These are phyloP conservation scores for Moesziomyces sp. DNA, from an alignment of 1,284 basidiomycete genomes.

Conservation along the genomic window DNA sequence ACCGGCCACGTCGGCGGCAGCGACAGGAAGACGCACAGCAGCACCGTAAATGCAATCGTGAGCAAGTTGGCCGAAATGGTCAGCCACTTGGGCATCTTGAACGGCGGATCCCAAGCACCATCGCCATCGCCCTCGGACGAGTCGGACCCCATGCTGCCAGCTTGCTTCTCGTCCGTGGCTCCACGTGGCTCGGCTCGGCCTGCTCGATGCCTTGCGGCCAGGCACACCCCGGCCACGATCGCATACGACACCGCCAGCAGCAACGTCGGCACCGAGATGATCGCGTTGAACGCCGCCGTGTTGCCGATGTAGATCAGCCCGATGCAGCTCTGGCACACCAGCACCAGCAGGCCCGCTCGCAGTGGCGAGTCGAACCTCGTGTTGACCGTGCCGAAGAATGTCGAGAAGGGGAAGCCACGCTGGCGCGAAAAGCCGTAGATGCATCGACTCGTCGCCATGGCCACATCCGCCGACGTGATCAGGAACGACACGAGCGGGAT, in stretches of 20 bases:
- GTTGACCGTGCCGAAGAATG: slow-evolving; percentile 21
- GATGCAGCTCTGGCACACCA: slow-evolving; percentile 14
- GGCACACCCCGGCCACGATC: slow-evolving; percentile 22
- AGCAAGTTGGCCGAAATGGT: slow-evolving; percentile 25
- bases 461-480: slow-evolving; percentile 18
- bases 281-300: slow-evolving; percentile 33
- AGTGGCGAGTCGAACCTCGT: slow-evolving; percentile 23
- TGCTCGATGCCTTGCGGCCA: slow-evolving; percentile 7
- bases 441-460: slow-evolving; percentile 26
- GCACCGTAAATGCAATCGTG: slow-evolving; percentile 26
- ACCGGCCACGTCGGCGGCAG: slow-evolving; percentile 34
- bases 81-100: slow-evolving; percentile 18
- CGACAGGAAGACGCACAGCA: slow-evolving; percentile 28
- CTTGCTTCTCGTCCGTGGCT: slow-evolving; percentile 1
- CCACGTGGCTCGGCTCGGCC: not conserved
- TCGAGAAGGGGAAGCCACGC: slow-evolving; percentile 24
- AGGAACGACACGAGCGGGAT: slow-evolving; percentile 28
- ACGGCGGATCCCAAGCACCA: slow-evolving; percentile 20
- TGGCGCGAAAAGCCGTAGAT: slow-evolving; percentile 24
- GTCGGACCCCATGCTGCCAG: slow-evolving; percentile 1
- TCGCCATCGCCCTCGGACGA: slow-evolving; percentile 5
- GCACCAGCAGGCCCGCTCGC: slow-evolving; percentile 15
- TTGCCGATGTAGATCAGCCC: slow-evolving; percentile 37
- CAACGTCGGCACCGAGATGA: slow-evolving; percentile 37
- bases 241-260: slow-evolving; percentile 25